These are phyloP conservation scores for Solanum infundibuliforme DNA, from an alignment of 257 asterid species.

Conservation along the genomic window DNA sequence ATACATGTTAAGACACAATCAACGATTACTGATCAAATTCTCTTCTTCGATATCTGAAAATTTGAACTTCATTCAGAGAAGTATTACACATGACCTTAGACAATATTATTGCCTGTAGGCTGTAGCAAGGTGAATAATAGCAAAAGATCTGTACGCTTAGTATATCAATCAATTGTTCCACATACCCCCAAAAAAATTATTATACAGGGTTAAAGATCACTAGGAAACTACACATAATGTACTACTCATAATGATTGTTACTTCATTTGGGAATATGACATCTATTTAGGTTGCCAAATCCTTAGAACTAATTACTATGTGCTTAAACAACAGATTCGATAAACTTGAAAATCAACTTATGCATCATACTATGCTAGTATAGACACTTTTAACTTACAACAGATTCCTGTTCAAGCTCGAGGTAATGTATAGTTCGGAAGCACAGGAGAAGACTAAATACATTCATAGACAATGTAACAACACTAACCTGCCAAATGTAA, in stretches of 20 bases:
- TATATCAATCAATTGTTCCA: background rate
- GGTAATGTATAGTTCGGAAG: background rate
- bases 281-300: background rate
- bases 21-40: background rate
- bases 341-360: background rate
- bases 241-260: background rate
- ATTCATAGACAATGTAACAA: background rate
- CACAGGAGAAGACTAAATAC: background rate
- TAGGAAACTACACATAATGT: background rate
- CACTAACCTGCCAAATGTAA: constrained; percentile 92
- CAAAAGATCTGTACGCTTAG: background rate
- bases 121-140: background rate
- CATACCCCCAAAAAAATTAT: background rate
- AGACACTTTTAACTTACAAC: background rate
- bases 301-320: background rate
- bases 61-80: background rate
- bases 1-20: background rate
- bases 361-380: background rate
- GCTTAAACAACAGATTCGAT: background rate
- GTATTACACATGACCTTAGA: background rate
- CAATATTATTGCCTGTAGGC: background rate
- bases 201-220: background rate
- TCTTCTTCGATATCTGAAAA: background rate
- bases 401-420: background rate
- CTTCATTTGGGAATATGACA: background rate